Conservation (phyloP, 495 filamentous ascomycete species). For the Talaromyces trachyspermus region DNA sequence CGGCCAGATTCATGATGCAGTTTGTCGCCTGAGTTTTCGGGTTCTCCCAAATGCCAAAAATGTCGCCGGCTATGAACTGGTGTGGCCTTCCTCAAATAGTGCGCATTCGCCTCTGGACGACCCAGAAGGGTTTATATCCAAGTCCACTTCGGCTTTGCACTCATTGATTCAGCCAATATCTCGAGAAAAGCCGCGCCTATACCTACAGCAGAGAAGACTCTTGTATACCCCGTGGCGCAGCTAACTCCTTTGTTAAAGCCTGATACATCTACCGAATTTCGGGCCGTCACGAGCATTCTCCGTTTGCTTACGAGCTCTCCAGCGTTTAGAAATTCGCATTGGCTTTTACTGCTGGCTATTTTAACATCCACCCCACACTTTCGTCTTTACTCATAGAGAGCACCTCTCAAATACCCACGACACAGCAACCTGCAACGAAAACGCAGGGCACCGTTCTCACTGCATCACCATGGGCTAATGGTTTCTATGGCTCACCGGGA, state of each 20-base stretch:
- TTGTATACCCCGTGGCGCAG: constrained; percentile 75
- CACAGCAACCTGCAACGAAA: constrained; percentile 21
- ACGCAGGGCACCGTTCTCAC: constrained; percentile 78
- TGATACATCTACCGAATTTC: constrained; percentile 82
- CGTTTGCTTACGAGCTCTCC: constrained; percentile 49
- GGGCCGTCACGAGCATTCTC: constrained; percentile 67
- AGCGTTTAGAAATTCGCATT: constrained; percentile 57
- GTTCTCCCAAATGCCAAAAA: constrained; percentile 53
- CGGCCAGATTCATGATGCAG: constrained; percentile 61
- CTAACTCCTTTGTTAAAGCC: constrained; percentile 74
- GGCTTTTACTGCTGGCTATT: constrained; percentile 99
- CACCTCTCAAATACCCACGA: constrained; percentile 19
- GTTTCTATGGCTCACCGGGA: constrained; percentile 85
- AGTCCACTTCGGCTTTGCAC: constrained; percentile 56
- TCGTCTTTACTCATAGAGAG: constrained; percentile 69
- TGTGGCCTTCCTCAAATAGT: constrained; percentile 73
- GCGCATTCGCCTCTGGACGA: constrained; percentile 63
- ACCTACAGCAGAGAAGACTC: constrained; percentile 49
- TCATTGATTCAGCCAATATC: constrained; percentile 52
- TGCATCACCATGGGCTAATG: constrained; percentile 91
- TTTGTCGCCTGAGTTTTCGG: constrained; percentile 75
- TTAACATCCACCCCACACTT: constrained; percentile 83
- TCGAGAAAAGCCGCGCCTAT: constrained; percentile 21
- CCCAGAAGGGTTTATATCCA: constrained; percentile 58
- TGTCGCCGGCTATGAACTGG: constrained; percentile 57